These are phyloP conservation scores for Metschnikowia hibisci DNA, from an alignment of 805 yeast genomes.

Conservation along the genomic window DNA sequence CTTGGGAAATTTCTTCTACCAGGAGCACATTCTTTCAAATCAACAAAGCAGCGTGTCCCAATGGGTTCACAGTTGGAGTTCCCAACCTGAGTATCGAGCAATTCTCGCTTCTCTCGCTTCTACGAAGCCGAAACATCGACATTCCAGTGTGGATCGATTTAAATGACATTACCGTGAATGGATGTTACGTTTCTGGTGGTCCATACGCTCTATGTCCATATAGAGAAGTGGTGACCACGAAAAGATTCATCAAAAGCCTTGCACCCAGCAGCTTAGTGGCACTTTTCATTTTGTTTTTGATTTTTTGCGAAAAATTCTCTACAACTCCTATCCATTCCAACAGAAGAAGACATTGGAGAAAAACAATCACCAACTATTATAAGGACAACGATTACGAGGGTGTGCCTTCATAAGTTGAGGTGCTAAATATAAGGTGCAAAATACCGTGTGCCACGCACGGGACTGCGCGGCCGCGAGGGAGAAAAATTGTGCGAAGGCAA, in stretches of 20 bases:
- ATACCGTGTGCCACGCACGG: slow-evolving; percentile 5
- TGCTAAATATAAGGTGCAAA: background rate
- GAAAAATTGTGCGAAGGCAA: slow-evolving; percentile 7
- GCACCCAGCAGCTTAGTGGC: slow-evolving; percentile 66
- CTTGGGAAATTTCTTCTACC: slow-evolving; percentile 39
- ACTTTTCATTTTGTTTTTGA: slow-evolving; percentile 45
- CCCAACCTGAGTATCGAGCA: slow-evolving; percentile 38
- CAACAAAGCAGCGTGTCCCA: slow-evolving; percentile 29
- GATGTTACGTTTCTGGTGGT: slow-evolving; percentile 88
- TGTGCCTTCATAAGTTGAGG: slow-evolving; percentile 58
- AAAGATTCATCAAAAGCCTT: slow-evolving; percentile 58
- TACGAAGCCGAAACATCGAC: slow-evolving; percentile 21
- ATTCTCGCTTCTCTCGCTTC: slow-evolving; percentile 26
- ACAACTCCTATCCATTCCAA: slow-evolving; percentile 68
- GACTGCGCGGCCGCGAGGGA: slow-evolving; percentile 5
- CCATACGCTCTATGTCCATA: slow-evolving; percentile 78
- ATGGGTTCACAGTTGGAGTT: slow-evolving; percentile 26
- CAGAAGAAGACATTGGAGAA: slow-evolving; percentile 61
- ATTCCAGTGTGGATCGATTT: slow-evolving; percentile 72
- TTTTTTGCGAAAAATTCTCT: slow-evolving; percentile 51
- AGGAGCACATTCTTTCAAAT: slow-evolving; percentile 43
- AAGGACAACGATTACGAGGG: slow-evolving; percentile 75
- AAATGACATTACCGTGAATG: slow-evolving; percentile 66
- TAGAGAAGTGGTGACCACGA: slow-evolving; percentile 47
- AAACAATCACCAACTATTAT: slow-evolving; percentile 49